Conservation (phyloP, 352 stramenopile species). For the Phytophthora pini region DNA sequence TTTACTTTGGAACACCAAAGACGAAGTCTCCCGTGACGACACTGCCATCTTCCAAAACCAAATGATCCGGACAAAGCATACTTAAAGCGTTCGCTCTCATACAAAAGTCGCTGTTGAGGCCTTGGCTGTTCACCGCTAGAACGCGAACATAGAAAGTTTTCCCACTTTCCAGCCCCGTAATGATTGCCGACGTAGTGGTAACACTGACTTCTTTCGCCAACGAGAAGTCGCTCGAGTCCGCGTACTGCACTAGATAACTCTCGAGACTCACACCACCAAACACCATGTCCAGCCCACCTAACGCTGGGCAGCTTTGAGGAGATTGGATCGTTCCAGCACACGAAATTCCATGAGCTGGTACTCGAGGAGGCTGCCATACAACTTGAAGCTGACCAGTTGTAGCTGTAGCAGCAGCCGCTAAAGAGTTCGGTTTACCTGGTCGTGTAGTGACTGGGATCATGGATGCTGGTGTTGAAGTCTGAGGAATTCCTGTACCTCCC, state of each 20-base stretch:
- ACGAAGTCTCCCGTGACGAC: conserved; percentile 69
- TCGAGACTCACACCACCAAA: conserved; percentile 90
- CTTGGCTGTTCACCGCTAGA: conserved; percentile 81
- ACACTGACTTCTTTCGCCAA: conserved; percentile 72
- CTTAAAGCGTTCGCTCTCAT: conserved; percentile 52
- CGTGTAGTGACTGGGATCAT: conserved; percentile 60
- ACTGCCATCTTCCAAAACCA: conserved; percentile 67
- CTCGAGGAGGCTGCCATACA: conserved; percentile 66
- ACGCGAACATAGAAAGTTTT: conserved; percentile 87
- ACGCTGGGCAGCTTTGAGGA: conserved; percentile 61
- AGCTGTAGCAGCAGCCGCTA: conserved; percentile 43
- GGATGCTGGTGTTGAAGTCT: conserved; percentile 57
- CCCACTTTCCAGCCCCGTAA: conserved; percentile 71
- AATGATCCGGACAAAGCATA: conserved; percentile 76
- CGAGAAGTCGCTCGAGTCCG: conserved; percentile 67
- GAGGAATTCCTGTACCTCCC: conserved; percentile 57
- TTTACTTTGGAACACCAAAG: conserved; percentile 41
- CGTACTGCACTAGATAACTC: conserved; percentile 95
- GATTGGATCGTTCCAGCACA: conserved; percentile 66
- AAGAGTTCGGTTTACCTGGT: conserved; percentile 72
- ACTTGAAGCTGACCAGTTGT: conserved; percentile 50
- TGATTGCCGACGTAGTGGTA: conserved; percentile 62
- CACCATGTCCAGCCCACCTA: conserved; percentile 86
- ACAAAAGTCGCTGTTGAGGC: conserved; percentile 78
- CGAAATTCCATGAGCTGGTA: conserved; percentile 73